A percentile compares a stretch with the other conserved stretches of the same genome.
Evolutionary conservation across 345 rosid genomes (phyloP).

Genomic region (Hibiscus syriacus): DNA sequence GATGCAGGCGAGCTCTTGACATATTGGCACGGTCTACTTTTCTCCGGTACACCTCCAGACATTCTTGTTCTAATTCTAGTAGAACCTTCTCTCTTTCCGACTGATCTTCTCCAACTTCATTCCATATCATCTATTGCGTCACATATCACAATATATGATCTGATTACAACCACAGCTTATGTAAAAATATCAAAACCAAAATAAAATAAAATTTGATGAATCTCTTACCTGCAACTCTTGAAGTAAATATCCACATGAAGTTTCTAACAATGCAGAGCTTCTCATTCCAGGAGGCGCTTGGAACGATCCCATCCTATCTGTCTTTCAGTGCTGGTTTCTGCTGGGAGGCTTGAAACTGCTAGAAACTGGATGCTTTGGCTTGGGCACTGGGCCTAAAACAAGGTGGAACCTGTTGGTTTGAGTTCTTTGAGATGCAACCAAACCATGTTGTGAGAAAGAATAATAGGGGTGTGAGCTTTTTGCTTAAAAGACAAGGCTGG

Average conservation of each 20-base stretch:
- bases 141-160: neutral
- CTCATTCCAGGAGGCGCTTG: conserved; percentile 57
- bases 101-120: conserved; percentile 88
- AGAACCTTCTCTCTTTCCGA: conserved; percentile 75
- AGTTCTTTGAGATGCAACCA: conserved; percentile 25
- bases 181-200: conserved; percentile 2
- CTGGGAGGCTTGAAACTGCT: conserved; percentile 21
- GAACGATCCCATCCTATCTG: conserved; percentile 54
- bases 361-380: conserved; percentile 8
- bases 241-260: conserved; percentile 83
- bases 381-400: conserved; percentile 13
- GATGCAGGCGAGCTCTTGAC: conserved; percentile 92
- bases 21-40: conserved; percentile 94
- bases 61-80: conserved; percentile 82
- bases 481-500: conserved; percentile 62
- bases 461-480: conserved; percentile 35
- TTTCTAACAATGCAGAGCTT: conserved; percentile 55
- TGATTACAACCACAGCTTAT: neutral
- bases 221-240: conserved; percentile 80
- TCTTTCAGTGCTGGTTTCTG: neutral
- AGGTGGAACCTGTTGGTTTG: conserved; percentile 19
- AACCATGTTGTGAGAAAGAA: conserved; percentile 11
- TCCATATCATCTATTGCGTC: conserved; percentile 81
- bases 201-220: neutral
- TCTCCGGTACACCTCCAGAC: conserved; percentile 83